Conservation (phyloP, 805 yeast species). For the Metschnikowia picachoensis region DNA sequence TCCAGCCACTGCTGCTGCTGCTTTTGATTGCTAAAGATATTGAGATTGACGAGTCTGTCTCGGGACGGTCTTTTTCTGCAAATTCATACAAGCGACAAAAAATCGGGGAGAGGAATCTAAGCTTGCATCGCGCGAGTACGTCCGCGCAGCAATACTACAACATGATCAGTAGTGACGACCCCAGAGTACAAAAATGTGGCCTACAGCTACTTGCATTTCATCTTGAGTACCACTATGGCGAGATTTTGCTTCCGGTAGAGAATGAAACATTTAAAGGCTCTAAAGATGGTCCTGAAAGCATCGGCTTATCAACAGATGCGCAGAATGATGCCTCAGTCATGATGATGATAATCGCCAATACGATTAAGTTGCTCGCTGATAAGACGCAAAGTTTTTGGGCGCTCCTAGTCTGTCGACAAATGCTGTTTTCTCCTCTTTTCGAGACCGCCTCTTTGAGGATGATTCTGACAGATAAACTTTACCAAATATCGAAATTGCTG, state of each 20-base stretch:
- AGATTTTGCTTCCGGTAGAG: no score
- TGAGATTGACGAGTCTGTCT: background rate
- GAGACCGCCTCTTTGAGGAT: background rate
- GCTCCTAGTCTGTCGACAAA: slow-evolving; percentile 17
- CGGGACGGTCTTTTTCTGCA: slow-evolving; percentile 1
- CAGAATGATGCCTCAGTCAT: no score
- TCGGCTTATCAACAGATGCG: no score
- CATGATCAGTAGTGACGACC: slow-evolving; percentile 20
- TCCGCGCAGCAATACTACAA: slow-evolving; percentile 23
- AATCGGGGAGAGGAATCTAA: background rate
- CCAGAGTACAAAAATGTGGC: slow-evolving; percentile 17
- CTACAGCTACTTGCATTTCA: slow-evolving; percentile 29
- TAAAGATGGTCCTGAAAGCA: no score
- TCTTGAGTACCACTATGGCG: slow-evolving; percentile 3
- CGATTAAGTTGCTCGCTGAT: slow-evolving; percentile 5
- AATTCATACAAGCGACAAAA: slow-evolving; percentile 26
- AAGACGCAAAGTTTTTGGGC: slow-evolving; percentile 22
- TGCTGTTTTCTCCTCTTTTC: background rate
- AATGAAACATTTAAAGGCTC: no score
- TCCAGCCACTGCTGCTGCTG: background rate
- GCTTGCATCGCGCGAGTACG: slow-evolving; percentile 5
- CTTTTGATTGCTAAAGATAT: background rate
- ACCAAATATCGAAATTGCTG: slow-evolving; percentile 30
- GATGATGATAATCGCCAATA: background rate
- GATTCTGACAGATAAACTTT: background rate